Evolutionary conservation across 176 grass and related monocot genomes (phyloP).

Genomic region (Bothriochloa decipiens): DNA sequence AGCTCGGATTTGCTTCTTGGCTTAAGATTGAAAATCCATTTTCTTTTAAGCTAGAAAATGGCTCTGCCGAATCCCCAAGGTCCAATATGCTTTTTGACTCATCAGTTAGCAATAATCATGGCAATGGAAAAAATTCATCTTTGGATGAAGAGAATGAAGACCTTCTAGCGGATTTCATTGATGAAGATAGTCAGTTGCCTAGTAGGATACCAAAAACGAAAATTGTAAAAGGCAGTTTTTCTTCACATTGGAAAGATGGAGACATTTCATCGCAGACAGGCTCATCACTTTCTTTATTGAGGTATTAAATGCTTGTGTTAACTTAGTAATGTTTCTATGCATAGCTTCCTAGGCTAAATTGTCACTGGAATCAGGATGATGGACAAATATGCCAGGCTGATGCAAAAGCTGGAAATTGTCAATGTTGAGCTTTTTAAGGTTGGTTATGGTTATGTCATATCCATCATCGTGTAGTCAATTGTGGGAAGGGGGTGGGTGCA

Average conservation of each 20-base stretch:
- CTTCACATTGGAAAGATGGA: slow-evolving; percentile 71
- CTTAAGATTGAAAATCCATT: slow-evolving; percentile 75
- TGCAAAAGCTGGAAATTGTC: slow-evolving; percentile 96
- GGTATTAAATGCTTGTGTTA: slow-evolving; percentile 62
- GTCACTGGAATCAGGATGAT: slow-evolving; percentile 77
- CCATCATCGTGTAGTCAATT: slow-evolving; percentile 25
- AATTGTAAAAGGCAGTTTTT: slow-evolving; percentile 57
- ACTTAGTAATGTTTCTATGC: slow-evolving; percentile 33
- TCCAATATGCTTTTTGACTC: slow-evolving; percentile 46
- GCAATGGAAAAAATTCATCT: slow-evolving; percentile 62
- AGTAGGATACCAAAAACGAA: slow-evolving; percentile 80
- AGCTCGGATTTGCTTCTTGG: slow-evolving; percentile 78
- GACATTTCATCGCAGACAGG: slow-evolving; percentile 95
- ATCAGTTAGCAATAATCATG: slow-evolving; percentile 49
- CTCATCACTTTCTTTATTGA: slow-evolving; percentile 91
- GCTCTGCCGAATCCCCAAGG: slow-evolving; percentile 71
- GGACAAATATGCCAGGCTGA: slow-evolving; percentile 99
- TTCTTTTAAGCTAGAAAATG: slow-evolving; percentile 68
- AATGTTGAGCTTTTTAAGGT: slow-evolving; percentile 99
- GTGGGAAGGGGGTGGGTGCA: background rate
- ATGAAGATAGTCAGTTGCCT: slow-evolving; percentile 98
- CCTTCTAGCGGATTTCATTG: slow-evolving; percentile 99
- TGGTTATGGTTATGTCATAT: slow-evolving; percentile 37
- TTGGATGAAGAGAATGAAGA: slow-evolving; percentile 98
- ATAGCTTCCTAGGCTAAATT: slow-evolving; percentile 35